Conservation (phyloP, 164 flowering plant species). For the Piper betle region DNA sequence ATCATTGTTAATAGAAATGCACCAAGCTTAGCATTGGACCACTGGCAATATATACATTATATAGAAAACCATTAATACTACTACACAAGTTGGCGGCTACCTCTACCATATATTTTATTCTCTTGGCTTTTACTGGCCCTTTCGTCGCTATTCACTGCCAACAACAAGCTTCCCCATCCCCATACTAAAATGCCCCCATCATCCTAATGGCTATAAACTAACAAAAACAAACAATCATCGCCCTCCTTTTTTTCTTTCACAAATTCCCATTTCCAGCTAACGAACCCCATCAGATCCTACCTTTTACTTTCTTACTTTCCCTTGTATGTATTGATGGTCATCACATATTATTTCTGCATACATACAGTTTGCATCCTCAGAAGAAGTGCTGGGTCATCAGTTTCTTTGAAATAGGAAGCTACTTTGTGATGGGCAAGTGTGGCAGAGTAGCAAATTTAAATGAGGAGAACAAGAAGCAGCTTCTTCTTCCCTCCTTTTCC, state of each 20-base stretch:
- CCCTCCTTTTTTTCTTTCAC: neutral
- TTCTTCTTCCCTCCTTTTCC: neutral
- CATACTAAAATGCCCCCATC: no score
- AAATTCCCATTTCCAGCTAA: neutral
- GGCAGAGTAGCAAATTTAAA: neutral
- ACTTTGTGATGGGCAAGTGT: neutral
- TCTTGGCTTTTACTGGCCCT: neutral
- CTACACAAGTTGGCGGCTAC: neutral
- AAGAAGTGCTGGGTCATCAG: neutral
- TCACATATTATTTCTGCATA: neutral
- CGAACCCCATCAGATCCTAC: neutral
- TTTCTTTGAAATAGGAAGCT: neutral
- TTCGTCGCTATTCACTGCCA: neutral
- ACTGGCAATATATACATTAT: neutral
- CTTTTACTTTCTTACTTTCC: neutral
- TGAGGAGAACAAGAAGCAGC: neutral
- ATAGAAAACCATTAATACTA: neutral
- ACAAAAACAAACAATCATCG: neutral
- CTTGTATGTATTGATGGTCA: neutral
- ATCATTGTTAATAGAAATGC: no score
- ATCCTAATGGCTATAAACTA: no score
- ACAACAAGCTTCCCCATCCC: no score
- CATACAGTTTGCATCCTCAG: neutral
- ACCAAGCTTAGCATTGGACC: neutral
- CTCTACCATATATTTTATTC: neutral